These are phyloP conservation scores for Syzygium oleosum DNA, from an alignment of 345 rosid genomes.

Conservation along the genomic window DNA sequence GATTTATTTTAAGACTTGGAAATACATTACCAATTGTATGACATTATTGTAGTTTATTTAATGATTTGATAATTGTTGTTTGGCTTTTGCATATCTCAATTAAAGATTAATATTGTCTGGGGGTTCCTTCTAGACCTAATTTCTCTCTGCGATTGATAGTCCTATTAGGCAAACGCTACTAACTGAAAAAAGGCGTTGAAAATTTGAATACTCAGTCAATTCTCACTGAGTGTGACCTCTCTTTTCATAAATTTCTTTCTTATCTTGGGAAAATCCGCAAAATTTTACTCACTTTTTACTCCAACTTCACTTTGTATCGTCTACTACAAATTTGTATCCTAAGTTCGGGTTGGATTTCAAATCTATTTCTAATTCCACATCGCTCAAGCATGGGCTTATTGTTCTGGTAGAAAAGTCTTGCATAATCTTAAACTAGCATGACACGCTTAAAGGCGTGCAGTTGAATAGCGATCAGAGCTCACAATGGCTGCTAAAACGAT, in stretches of 20 bases:
- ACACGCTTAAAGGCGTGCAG: background rate
- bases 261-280: background rate
- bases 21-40: too few relatives aligned
- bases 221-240: background rate
- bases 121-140: background rate
- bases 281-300: background rate
- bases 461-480: background rate
- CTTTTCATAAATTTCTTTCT: background rate
- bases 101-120: background rate
- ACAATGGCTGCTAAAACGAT: background rate
- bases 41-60: background rate
- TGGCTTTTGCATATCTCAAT: background rate
- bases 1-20: too few relatives aligned
- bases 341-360: background rate
- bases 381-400: background rate
- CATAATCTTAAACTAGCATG: background rate
- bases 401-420: background rate
- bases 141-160: background rate
- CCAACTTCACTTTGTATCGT: background rate
- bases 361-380: background rate
- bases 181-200: background rate
- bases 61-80: background rate
- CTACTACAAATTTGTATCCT: background rate
- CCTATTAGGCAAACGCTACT: background rate
- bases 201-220: background rate